These are phyloP conservation scores for Cryptosporidium bovis DNA, from an alignment of 169 alveolate species.

Conservation along the genomic window DNA sequence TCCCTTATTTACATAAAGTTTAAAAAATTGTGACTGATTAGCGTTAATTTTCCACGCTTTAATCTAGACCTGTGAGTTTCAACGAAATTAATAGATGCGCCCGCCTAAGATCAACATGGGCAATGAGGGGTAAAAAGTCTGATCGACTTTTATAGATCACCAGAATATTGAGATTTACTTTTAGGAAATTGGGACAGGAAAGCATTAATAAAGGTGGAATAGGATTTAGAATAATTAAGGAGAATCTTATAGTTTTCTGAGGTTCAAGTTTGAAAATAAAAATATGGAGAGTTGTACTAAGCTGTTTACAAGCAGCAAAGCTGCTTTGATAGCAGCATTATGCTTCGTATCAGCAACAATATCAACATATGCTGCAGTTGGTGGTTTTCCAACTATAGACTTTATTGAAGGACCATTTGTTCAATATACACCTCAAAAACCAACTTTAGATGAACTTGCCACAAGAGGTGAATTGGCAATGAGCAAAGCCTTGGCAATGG, in stretches of 20 bases:
- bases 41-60: too few relatives aligned
- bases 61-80: neutral
- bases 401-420: conserved; percentile 24
- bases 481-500: conserved; percentile 33
- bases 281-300: conserved; percentile 55
- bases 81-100: conserved; percentile 52
- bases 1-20: too few relatives aligned
- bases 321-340: conserved; percentile 22
- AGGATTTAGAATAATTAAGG: conserved; percentile 36
- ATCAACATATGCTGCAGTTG: conserved; percentile 37
- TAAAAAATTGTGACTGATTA: too few relatives aligned
- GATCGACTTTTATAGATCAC: conserved; percentile 41
- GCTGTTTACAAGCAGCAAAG: conserved; percentile 27
- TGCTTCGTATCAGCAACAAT: conserved; percentile 27
- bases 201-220: conserved; percentile 52
- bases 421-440: conserved; percentile 10
- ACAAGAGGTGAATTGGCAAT: conserved; percentile 42
- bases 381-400: conserved; percentile 38
- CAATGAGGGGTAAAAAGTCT: conserved; percentile 40
- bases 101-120: conserved; percentile 65
- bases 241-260: conserved; percentile 55
- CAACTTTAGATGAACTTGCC: conserved; percentile 13
- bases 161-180: conserved; percentile 24
- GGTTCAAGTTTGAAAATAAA: neutral
- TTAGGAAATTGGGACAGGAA: conserved; percentile 48